Conservation (phyloP, 1,284 basidiomycete genomes). For the Cutaneotrichosporon spelunceum region DNA sequence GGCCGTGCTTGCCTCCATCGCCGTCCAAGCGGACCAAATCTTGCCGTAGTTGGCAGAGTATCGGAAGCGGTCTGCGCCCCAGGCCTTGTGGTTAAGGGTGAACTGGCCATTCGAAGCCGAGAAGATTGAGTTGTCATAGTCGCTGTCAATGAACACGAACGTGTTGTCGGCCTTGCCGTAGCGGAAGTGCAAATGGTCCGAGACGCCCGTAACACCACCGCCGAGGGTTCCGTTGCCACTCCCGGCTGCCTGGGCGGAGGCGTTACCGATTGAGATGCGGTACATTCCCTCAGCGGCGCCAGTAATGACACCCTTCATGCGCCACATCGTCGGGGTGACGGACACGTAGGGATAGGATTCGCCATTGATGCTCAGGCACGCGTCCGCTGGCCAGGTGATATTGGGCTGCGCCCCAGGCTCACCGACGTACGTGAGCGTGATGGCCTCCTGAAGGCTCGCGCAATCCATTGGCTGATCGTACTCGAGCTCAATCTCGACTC, state of each 20-base stretch:
- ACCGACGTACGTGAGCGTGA: constrained; percentile 65
- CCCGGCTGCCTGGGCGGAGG: constrained; percentile 42
- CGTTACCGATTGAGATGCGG: constrained; percentile 52
- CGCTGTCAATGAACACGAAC: constrained; percentile 71
- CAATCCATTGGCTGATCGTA: constrained; percentile 77
- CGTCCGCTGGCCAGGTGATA: constrained; percentile 48
- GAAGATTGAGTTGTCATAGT: constrained; percentile 65
- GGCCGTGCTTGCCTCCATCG: constrained; percentile 68
- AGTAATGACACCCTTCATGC: constrained; percentile 70
- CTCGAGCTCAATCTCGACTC: constrained; percentile 67
- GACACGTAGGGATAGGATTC: constrained; percentile 56
- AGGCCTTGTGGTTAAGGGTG: constrained; percentile 72
- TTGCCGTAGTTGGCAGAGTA: constrained; percentile 82
- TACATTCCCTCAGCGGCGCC: constrained; percentile 46
- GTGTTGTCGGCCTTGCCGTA: constrained; percentile 71
- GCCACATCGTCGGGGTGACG: constrained; percentile 61
- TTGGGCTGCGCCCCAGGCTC: constrained; percentile 58
- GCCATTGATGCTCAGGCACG: constrained; percentile 51
- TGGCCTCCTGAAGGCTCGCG: constrained; percentile 59
- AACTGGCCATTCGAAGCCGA: constrained; percentile 62
- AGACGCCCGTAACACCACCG: constrained; percentile 38
- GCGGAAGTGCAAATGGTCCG: constrained; percentile 72
- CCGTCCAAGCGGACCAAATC: constrained; percentile 73
- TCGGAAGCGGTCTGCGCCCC: constrained; percentile 80
- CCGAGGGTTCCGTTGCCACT: constrained; percentile 26